Conservation (phyloP, 1,284 basidiomycete genomes). For the Hortiboletus rubellus region DNA sequence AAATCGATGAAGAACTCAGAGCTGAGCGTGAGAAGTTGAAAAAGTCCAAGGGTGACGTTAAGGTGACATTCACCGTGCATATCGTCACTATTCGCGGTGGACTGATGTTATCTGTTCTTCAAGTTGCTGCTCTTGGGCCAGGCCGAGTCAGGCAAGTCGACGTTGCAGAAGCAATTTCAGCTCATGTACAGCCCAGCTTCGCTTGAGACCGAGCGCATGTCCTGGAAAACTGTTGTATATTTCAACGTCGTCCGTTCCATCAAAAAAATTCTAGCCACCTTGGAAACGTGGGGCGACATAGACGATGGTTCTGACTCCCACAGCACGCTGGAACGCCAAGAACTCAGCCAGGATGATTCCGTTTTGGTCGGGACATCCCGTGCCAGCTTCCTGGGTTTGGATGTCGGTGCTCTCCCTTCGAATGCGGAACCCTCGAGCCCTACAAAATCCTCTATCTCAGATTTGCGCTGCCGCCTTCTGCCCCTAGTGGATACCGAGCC, state of each 20-base stretch:
- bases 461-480: slow-evolving; percentile 57
- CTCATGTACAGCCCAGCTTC: slow-evolving; percentile 78
- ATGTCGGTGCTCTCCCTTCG: slow-evolving; percentile 11
- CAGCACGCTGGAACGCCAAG: slow-evolving; percentile 35
- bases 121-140: slow-evolving; percentile 77
- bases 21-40: slow-evolving; percentile 62
- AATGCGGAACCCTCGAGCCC: slow-evolving; percentile 21
- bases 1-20: slow-evolving; percentile 76
- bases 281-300: slow-evolving; percentile 66
- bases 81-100: slow-evolving; percentile 14
- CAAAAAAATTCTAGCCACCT: slow-evolving; percentile 67
- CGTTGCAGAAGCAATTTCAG: slow-evolving; percentile 83
- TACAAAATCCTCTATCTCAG: slow-evolving; percentile 40
- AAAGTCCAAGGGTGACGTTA: slow-evolving; percentile 69
- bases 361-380: slow-evolving; percentile 20
- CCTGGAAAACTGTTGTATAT: slow-evolving; percentile 82
- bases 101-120: slow-evolving; percentile 21
- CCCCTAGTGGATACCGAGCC: slow-evolving; percentile 62
- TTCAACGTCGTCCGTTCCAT: slow-evolving; percentile 79
- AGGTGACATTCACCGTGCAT: slow-evolving; percentile 43
- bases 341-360: slow-evolving; percentile 27
- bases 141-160: slow-evolving; percentile 81
- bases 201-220: slow-evolving; percentile 72
- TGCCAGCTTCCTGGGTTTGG: slow-evolving; percentile 11
- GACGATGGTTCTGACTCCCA: slow-evolving; percentile 52